Base-by-base conservation (phyloP, 768 basidiomycete species). In the Panaeolus cyanescens region DNA sequence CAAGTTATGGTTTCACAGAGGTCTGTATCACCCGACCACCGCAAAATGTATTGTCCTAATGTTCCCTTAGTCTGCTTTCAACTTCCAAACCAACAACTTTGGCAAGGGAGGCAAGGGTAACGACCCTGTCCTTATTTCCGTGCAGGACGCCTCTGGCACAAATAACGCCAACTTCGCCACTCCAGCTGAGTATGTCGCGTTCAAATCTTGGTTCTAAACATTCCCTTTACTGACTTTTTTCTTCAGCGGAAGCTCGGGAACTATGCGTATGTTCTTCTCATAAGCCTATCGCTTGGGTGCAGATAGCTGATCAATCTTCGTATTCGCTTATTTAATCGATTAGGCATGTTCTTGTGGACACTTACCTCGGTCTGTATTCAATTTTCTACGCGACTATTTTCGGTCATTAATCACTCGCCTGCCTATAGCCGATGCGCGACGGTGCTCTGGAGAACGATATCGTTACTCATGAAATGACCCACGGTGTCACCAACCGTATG, bases 361-460 rank as follows among this genome's bases (percentile, higher is more conserved):
- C 30, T 22, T 28, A 57, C 56, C 12, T 57, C 56, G 34, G 56
- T 57, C 10, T 9, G 75, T 76, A 60, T 62, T 63, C 55, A 13
- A 25, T 20, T 17, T 42, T 42, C 19, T 5, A 6, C 17, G 19
- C 22, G 19, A 20, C 19, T 8, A 42, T 3, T 8, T 42, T 13
- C 12, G n/a, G n/a, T 37, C n/a, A 10, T 37, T n/a, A 37, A 13
- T 42, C 22, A 20, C 22, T 42, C 66, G 59, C 54, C 5, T 7
- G 17, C 10, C 19, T 8, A 10, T 54, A 83, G 70, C 85, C 85
- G n/a, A 73, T 81, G 67, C 81, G 88, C 42, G 88, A 90, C 56
- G 88, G 87, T 32, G 81, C 86, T 17, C 72, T 89, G 25, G 86
- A 88, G 66, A 86, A 86, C 65, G 87, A 88, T 66, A 84, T 81